Evolutionary conservation across 139 green algal species (phyloP), one percentile per base, ranked within the genome.

Genomic region (Spirogloea muscicola): DNA sequence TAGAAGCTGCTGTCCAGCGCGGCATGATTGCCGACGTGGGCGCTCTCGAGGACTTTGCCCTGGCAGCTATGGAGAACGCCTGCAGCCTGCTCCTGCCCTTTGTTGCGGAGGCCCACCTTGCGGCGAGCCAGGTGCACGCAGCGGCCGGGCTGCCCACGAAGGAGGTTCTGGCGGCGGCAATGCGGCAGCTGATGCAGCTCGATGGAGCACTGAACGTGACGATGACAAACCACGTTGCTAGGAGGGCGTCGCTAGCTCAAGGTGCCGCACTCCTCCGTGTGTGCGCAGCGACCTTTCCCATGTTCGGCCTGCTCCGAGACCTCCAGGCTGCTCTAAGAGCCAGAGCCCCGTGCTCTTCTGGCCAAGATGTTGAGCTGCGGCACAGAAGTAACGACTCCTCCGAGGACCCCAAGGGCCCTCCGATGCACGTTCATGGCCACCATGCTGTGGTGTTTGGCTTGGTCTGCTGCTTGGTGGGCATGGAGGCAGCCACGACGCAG

Each of bases 401-500:
- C 16, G 52, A 7, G 52, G 16, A 62, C 52, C 59, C 59, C 18
- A 33, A 10, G 36, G 36, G 27, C 34, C 29, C 9, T 21, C 6
- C 10, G 33, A 7, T 34, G 41, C 57, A 39, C 3, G 71, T 43
- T 3, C 38, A 39, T 21, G 13, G 37, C 3, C 74, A 81, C 18
- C 74, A 81, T 37, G 74, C 74, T 27, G 31, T 49, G 34, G 7
- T 69, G 9, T 81, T 81, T 3, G 74, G 74, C 16, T 55, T 37
- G 4, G 34, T 81, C 13, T 72, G 42, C 25, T 46, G 25, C 27
- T 29, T 18, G 36, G 27, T 72, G 31, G 68, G 67, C n/a, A 42
- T 72, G 7, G 27, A 34, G 27, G 4, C 21, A 16, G 29, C 52
- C 34, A 43, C 46, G 9, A 39, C 72, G 7, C 65, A 72, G 55